A percentile compares a stretch with the other conserved stretches of the same genome.
These are phyloP conservation scores for Clonostachys byssicola DNA, from an alignment of 2,329 filamentous ascomycete genomes.

Conservation along the genomic window DNA sequence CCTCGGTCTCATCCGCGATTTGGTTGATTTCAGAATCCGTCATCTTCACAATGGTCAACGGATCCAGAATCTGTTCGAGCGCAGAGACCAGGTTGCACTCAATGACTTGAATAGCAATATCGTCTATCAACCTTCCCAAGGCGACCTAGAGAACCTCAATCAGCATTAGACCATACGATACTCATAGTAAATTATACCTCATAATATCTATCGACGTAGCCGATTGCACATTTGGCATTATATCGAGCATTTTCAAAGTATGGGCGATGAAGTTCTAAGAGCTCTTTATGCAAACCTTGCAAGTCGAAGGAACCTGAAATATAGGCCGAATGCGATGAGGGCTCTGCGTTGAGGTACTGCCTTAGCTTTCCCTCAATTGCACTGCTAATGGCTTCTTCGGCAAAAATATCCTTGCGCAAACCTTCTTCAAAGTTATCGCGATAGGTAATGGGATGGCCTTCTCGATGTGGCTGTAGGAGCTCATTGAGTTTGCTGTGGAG, in stretches of 20 bases:
- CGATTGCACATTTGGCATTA: constrained; percentile 20
- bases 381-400: constrained; percentile 5
- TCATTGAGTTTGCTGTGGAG: constrained; percentile 35
- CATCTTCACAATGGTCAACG: not conserved
- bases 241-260: constrained; percentile 21
- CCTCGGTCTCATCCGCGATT: not conserved
- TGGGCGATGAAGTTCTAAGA: constrained; percentile 15
- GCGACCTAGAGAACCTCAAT: constrained; percentile 12
- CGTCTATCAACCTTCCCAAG: constrained; percentile 20
- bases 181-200: constrained; percentile 9
- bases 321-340: not conserved
- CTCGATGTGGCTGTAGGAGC: constrained; percentile 37
- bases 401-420: constrained; percentile 9
- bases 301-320: not conserved
- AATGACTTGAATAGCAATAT: constrained; percentile 20
- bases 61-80: not conserved
- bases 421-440: constrained; percentile 39
- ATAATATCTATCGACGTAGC: constrained; percentile 29
- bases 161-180: not conserved
- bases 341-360: constrained; percentile 1
- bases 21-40: not conserved
- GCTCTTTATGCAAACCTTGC: constrained; percentile 4
- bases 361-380: not conserved
- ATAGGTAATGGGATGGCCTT: constrained; percentile 44
- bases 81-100: constrained; percentile 18